Base-by-base conservation (phyloP, 208 protist genomes). In the Crithidia thermophila region DNA sequence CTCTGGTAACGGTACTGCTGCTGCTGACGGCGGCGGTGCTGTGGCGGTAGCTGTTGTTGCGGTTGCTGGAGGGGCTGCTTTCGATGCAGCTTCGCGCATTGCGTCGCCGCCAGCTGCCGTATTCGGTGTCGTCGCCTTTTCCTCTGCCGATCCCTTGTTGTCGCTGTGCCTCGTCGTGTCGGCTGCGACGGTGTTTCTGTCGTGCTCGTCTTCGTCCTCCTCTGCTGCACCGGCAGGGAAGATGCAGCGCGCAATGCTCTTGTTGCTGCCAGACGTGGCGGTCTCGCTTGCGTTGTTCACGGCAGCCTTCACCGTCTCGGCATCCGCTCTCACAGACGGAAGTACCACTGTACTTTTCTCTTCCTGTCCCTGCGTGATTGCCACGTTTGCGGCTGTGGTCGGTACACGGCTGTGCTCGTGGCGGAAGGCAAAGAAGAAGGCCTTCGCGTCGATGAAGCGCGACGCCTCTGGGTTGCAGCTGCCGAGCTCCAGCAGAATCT, bases 391-490 rank as follows among this genome's bases (percentile, higher is more conserved):
- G 16, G 37, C 33, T 52, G 23, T 14, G 25, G 68, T 28, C 25
- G 31, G 46, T 20, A 4, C 7, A 16, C 11, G 55, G 23, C 36
- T 33, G n/a, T 74, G 45, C 16, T 75, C 75, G 46, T 79, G 81
- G 7, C 77, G 79, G 21, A 88, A 73, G 2, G 79, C 62, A 59
- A 93, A 84, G 52, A 88, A 77, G 58, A 69, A 63, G 7, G 82
- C 84, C 63, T 93, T 93, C 37, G 75, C 80, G 43, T 83, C 77
- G 64, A 93, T 90, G 60, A 93, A 93, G 27, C 67, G 34, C 14
- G 82, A 71, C 10, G 82, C 87, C 36, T 87, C 84, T 11, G 66
- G 27, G 76, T 84, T 83, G 60, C 81, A 84, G 63, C 79, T 85
- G 45, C 79, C 80, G 27, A 93, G 70, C 66, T 90, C 87, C 27